These are phyloP conservation scores for Xylariaceae sp. DNA, from an alignment of 2,329 filamentous ascomycete genomes.

Conservation along the genomic window DNA sequence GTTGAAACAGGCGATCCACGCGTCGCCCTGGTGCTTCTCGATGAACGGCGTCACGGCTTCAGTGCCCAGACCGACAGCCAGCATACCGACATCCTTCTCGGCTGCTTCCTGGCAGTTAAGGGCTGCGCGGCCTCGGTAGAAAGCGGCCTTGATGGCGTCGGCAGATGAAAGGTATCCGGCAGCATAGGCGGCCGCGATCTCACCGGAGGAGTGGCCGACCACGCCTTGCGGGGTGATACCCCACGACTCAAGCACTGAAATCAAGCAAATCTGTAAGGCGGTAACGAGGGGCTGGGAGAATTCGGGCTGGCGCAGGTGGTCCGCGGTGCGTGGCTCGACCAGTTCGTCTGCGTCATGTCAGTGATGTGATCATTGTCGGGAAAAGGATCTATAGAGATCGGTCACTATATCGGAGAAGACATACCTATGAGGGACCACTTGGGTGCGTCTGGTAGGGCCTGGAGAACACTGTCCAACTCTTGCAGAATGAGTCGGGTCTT, in stretches of 20 bases:
- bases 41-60: slow-evolving; percentile 25
- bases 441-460: not conserved
- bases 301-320: not conserved
- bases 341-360: no score
- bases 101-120: slow-evolving; percentile 18
- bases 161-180: slow-evolving; percentile 31
- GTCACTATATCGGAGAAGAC: not conserved
- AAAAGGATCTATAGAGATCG: no score
- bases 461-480: slow-evolving; percentile 3
- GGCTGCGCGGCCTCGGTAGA: slow-evolving; percentile 34
- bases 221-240: slow-evolving; percentile 13
- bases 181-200: slow-evolving; percentile 41
- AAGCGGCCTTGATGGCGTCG: slow-evolving; percentile 37
- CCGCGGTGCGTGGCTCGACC: no score
- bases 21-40: slow-evolving; percentile 21
- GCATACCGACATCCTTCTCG: slow-evolving; percentile 32
- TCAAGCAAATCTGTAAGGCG: slow-evolving; percentile 19
- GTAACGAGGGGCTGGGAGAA: slow-evolving; percentile 25
- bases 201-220: slow-evolving; percentile 32
- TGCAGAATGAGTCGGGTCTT: not conserved
- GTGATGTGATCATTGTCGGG: no score
- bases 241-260: slow-evolving; percentile 11
- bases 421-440: slow-evolving; percentile 7
- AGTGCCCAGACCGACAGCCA: slow-evolving; percentile 35
- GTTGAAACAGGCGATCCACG: slow-evolving; percentile 30